Percentiles rank a stretch among this genome's conserved stretches.
phyloP scores from a whole-genome alignment of 768 basidiomycete genomes.

The Grammothele lineata region DNA sequence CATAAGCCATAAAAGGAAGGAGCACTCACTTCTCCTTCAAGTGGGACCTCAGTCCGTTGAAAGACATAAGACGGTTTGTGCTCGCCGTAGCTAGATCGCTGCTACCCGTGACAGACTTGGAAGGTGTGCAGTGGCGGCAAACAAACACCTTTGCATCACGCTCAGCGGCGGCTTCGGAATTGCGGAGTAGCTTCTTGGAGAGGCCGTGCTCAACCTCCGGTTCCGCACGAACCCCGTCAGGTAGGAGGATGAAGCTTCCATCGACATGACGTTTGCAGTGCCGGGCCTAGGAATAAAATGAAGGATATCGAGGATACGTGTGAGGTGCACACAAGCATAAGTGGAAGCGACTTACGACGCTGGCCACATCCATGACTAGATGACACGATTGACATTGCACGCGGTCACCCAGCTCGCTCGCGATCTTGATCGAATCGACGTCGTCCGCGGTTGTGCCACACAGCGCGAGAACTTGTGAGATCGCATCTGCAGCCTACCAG shows the following conservation, averaged over 20 bases:
- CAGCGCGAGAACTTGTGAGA: slow-evolving; percentile 35
- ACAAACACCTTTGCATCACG: slow-evolving; percentile 26
- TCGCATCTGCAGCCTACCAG: slow-evolving; percentile 43
- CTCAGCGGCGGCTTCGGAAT: slow-evolving; percentile 22
- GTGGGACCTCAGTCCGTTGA: slow-evolving; percentile 61
- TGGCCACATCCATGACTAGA: slow-evolving; percentile 44
- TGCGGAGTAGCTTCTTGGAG: slow-evolving; percentile 5
- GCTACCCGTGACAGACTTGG: too few relatives aligned
- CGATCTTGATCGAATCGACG: slow-evolving; percentile 15
- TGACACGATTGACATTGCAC: slow-evolving; percentile 50
- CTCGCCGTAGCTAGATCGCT: too few relatives aligned
- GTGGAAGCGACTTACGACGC: slow-evolving; percentile 35
- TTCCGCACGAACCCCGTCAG: slow-evolving; percentile 3
- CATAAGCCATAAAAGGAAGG: not conserved
- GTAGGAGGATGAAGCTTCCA: slow-evolving; percentile 38
- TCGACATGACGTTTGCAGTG: slow-evolving; percentile 62
- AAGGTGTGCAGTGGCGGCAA: slow-evolving; percentile 3
- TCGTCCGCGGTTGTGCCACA: slow-evolving; percentile 29
- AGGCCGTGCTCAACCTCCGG: slow-evolving; percentile 25
- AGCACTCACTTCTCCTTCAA: slow-evolving; percentile 52
- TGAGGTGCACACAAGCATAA: not conserved
- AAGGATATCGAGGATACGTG: not conserved
- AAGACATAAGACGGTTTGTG: slow-evolving; percentile 29
- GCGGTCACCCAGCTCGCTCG: slow-evolving; percentile 25
- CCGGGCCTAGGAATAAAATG: slow-evolving; percentile 42